Evolutionary conservation across 352 stramenopile species (phyloP), one percentile per base, ranked within the genome.

Genomic region (Albugo candida): DNA sequence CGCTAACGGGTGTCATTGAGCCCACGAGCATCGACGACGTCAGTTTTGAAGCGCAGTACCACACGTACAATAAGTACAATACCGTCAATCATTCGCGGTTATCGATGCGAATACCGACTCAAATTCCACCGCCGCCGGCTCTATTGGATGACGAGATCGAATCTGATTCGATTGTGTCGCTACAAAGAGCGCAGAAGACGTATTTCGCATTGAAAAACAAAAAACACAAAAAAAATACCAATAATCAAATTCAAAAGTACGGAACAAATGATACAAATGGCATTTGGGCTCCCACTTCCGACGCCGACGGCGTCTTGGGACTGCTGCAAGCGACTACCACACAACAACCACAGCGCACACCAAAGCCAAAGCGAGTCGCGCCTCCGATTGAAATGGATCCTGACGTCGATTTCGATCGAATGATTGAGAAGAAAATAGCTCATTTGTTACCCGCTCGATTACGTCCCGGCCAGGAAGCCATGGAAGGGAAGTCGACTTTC

Each of bases 321-420:
- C 24, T 31, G 3, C 24, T 31, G 3, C 24, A 31, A 31, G 70
- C 69, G 41, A 61, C 70, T 19, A 70, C 79, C 20, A 65, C 73
- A 27, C 58, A 69, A 38, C 78, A 81, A 21, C 24, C 45, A 19
- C 59, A 59, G 35, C 77, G 70, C 52, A 48, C 56, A 35, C 57
- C 64, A 45, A 70, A 81, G 43, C 24, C n/a, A 5, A 55, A 31
- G 24, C 24, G 24, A 10, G 8, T 31, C 8, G 24, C 24, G 8
- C 24, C 24, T 31, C 8, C 24, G 8, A 31, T 31, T 2, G 61
- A 82, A 34, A 61, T 71, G 21, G 68, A 87, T 40, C 77, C 88
- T 34, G 73, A 86, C 21, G 75, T 87, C 59, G 73, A 87, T 58
- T 91, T 92, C 42, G 73, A 88, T 55, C 61, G 77, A 40, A 83